Percentiles rank a stretch among this genome's conserved stretches.
Evolutionary conservation across 2,329 filamentous ascomycete species (phyloP).

Genomic region (Teratosphaeria gauchensis): DNA sequence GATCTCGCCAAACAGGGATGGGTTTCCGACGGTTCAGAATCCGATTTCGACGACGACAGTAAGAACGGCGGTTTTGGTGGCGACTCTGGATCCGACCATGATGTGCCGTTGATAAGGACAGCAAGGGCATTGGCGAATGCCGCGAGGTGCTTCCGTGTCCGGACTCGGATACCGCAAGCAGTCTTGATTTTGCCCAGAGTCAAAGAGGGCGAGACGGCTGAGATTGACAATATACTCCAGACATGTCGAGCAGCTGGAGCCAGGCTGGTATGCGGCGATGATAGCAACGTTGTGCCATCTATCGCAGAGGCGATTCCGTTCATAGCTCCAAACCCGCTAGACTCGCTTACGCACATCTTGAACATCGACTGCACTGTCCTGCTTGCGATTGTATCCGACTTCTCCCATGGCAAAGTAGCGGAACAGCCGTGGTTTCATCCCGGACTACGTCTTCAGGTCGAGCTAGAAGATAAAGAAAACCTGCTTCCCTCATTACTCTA

Average conservation of each 20-base stretch:
- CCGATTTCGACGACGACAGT: constrained; percentile 30
- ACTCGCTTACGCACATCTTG: constrained; percentile 32
- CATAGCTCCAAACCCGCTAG: constrained; percentile 31
- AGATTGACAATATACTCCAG: constrained; percentile 48
- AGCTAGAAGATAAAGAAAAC: constrained; percentile 52
- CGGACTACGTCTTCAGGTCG: constrained; percentile 55
- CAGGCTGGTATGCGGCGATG: constrained; percentile 22
- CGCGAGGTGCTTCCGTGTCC: constrained; percentile 46
- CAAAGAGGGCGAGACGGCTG: constrained; percentile 36
- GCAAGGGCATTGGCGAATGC: constrained; percentile 50
- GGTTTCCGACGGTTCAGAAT: constrained; percentile 40
- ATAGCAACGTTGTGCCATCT: constrained; percentile 11
- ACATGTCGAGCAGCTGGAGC: constrained; percentile 45
- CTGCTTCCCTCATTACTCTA: constrained; percentile 53
- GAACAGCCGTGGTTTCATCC: constrained; percentile 47
- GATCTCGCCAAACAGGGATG: constrained; percentile 61
- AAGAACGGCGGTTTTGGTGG: constrained; percentile 17
- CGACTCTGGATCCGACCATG: constrained; percentile 36
- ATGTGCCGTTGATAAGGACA: constrained; percentile 51
- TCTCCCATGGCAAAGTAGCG: constrained; percentile 49
- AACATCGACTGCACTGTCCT: constrained; percentile 63
- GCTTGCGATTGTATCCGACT: constrained; percentile 62
- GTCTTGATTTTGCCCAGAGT: constrained; percentile 54
- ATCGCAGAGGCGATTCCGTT: constrained; percentile 18
- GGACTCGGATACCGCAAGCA: constrained; percentile 50